Base-by-base conservation (phyloP, 345 rosid species). In the Murraya koenigii region DNA sequence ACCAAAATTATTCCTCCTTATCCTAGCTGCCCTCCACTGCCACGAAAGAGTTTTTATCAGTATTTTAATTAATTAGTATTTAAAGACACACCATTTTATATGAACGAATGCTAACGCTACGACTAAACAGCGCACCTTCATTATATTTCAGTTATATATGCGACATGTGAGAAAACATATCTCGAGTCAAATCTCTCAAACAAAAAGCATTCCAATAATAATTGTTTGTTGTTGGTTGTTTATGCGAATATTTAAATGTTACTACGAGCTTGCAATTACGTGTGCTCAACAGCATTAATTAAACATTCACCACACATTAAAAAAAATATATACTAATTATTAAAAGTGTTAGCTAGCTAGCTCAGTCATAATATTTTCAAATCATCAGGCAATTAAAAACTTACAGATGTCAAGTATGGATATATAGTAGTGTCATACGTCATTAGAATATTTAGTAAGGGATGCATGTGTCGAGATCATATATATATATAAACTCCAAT, bases 1-100 rank as follows among this genome's bases (percentile, higher is more conserved):
- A n/a, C 22, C 64, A 13, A 35, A 7, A 56, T 35, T 72, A 38
- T 73, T 58, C 76, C 56, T 38, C 52, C 66, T 60, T 56, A 72
- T 72, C 62, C 7, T 3, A 7, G 15, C 23, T 66, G 6, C 52
- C 23, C 4, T 66, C 70, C 72, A 44, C 55, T 39, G 55, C 55
- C 71, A 36, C 70, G 44, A 39, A 39, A 39, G 44, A 1, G n/a
- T 33, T 39, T 39, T 63, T 30, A 63, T 30, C 11, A 1, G 9
- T 13, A 3, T 13, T 33, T 23, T 63, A 22, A n/a, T 14, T 49
- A 38, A 36, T 39, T 23, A 39, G 4, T 19, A 44, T 44, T 44
- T 44, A 39, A 19, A 13, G 55, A 67, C 26, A 19, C 20, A 22
- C 63, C 19, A 32, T 15, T 10, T 47, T 39, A 23, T 59, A 2